phyloP scores from a whole-genome alignment of 192 early-diverging fungal species.

The Lunasporangiospora selenospora region DNA sequence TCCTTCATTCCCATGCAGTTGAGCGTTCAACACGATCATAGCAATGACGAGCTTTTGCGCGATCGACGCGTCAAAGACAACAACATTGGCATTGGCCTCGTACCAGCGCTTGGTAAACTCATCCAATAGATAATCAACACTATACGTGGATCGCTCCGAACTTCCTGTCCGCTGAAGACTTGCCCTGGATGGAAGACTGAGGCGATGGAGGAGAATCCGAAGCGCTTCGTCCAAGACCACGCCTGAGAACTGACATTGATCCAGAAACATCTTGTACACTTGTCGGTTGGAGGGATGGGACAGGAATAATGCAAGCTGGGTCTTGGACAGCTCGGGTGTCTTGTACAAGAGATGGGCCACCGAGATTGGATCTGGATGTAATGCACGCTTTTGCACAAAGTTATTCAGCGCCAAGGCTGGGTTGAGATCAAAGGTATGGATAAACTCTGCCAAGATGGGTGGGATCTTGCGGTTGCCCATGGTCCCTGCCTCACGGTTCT shows the following conservation, averaged over 20 bases:
- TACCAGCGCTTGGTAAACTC: slow-evolving; percentile 71
- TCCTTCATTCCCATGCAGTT: slow-evolving; percentile 58
- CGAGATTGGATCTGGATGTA: slow-evolving; percentile 62
- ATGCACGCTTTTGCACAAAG: slow-evolving; percentile 60
- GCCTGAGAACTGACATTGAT: slow-evolving; percentile 60
- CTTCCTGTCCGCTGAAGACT: slow-evolving; percentile 6
- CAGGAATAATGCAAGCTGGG: slow-evolving; percentile 65
- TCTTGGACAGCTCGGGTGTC: slow-evolving; percentile 64
- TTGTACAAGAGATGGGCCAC: slow-evolving; percentile 73
- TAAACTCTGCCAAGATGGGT: slow-evolving; percentile 62
- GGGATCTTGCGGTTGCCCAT: slow-evolving; percentile 53
- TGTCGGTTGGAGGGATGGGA: slow-evolving; percentile 60
- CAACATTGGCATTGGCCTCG: slow-evolving; percentile 62
- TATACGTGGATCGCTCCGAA: slow-evolving; percentile 14
- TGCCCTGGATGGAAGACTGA: slow-evolving; percentile 61
- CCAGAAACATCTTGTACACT: slow-evolving; percentile 62
- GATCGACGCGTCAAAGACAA: slow-evolving; percentile 59
- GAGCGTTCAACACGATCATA: slow-evolving; percentile 69
- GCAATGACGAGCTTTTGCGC: slow-evolving; percentile 66
- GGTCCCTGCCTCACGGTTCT: slow-evolving; percentile 13
- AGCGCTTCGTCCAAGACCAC: slow-evolving; percentile 65
- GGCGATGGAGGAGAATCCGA: slow-evolving; percentile 58
- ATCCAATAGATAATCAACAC: slow-evolving; percentile 61
- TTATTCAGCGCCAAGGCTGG: slow-evolving; percentile 63
- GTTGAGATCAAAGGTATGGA: slow-evolving; percentile 64